Evolutionary conservation across 768 basidiomycete genomes (phyloP).

Genomic region (Serendipita sp.): DNA sequence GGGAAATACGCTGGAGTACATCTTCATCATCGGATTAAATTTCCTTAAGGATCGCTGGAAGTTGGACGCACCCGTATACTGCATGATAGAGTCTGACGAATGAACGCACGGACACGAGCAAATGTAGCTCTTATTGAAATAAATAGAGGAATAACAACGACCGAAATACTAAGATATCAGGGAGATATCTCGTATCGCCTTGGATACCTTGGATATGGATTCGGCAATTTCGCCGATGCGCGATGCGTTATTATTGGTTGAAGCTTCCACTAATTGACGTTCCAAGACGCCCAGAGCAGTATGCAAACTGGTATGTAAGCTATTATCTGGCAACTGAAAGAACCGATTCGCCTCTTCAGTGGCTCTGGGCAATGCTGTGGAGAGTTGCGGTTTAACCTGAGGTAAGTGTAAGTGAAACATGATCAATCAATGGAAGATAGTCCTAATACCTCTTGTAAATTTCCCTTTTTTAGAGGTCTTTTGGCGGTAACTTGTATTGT

Average conservation of each 20-base stretch:
- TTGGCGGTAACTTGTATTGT: too few relatives aligned
- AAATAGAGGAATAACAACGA: not conserved
- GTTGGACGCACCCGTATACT: constrained; percentile 78
- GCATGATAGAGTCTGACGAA: constrained; percentile 67
- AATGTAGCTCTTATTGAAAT: not conserved
- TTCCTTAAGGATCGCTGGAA: constrained; percentile 61
- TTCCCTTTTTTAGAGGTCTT: too few relatives aligned
- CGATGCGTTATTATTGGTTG: not conserved
- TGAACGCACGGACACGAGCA: constrained; percentile 11
- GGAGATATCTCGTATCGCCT: not conserved
- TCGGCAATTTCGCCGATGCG: not conserved
- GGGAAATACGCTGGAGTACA: constrained; percentile 75
- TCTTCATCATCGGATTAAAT: constrained; percentile 79
- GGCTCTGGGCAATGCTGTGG: too few relatives aligned
- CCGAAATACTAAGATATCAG: too few relatives aligned
- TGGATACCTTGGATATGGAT: not conserved
- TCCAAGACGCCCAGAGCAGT: not conserved
- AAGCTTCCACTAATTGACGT: not conserved
- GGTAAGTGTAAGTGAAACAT: too few relatives aligned
- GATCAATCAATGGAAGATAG: too few relatives aligned
- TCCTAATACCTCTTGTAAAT: too few relatives aligned
- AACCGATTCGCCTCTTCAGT: too few relatives aligned
- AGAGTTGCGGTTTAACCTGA: too few relatives aligned
- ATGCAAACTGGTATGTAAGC: too few relatives aligned
- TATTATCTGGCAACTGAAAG: too few relatives aligned